A percentile compares a stretch with the other conserved stretches of the same genome.
These are phyloP conservation scores for Tolypocladium endophyticum DNA, from an alignment of 2,329 filamentous ascomycete genomes.

Conservation along the genomic window DNA sequence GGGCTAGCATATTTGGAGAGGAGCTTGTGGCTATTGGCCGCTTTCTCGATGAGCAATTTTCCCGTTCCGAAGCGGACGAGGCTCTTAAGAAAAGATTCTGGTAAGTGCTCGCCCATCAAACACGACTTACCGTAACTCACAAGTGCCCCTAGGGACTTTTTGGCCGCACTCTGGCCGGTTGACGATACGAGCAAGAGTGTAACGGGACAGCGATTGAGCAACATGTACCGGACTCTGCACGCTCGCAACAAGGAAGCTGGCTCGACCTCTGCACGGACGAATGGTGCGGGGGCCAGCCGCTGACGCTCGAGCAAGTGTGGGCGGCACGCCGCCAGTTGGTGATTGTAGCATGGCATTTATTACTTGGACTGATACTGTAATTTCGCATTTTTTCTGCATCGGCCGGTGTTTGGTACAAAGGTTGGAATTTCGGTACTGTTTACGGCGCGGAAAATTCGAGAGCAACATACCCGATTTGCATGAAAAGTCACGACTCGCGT, in stretches of 20 bases:
- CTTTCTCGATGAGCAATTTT: constrained; percentile 41
- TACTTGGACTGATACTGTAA: constrained; percentile 6
- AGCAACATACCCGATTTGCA: constrained; percentile 17
- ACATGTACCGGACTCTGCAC: constrained; percentile 31
- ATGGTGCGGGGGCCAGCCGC: constrained; percentile 17
- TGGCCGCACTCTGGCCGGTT: constrained; percentile 35
- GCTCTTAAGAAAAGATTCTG: constrained; percentile 39
- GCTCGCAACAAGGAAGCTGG: constrained; percentile 19
- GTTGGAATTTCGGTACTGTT: constrained; percentile 10
- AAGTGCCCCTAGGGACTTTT: constrained; percentile 26
- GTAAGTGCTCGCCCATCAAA: constrained; percentile 21
- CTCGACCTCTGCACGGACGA: constrained; percentile 17
- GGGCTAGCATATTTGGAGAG: constrained; percentile 49
- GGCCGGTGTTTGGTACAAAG: constrained; percentile 12
- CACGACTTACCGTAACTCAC: constrained; percentile 8
- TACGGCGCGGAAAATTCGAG: constrained; percentile 9
- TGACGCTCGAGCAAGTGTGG: background rate
- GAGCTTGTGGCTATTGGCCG: constrained; percentile 52
- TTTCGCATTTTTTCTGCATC: constrained; percentile 13
- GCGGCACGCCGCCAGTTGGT: constrained; percentile 1
- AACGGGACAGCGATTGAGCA: constrained; percentile 31
- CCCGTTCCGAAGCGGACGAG: constrained; percentile 28
- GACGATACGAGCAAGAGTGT: constrained; percentile 33
- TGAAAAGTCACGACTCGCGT: constrained; percentile 7
- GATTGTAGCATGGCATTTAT: constrained; percentile 1